phyloP scores from a whole-genome alignment of 495 filamentous ascomycete genomes.

The Xylaria longipes region DNA sequence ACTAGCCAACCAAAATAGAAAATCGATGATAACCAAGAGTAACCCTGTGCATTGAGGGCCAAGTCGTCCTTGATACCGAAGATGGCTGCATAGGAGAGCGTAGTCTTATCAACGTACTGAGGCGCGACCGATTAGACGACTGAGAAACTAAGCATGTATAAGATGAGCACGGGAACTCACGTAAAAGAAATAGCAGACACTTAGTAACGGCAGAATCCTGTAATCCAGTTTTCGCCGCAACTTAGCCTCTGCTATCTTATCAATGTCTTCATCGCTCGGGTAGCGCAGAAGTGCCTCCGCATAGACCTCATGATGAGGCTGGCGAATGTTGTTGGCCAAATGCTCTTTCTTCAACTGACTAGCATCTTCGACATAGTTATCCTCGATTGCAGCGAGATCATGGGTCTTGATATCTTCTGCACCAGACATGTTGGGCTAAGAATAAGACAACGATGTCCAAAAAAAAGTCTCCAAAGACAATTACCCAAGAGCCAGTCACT shows the following conservation, averaged over 20 bases:
- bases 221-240: constrained; percentile 51
- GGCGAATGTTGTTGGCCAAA: neutral
- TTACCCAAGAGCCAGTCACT: neutral
- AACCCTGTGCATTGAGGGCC: constrained; percentile 36
- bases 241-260: constrained; percentile 39
- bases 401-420: neutral
- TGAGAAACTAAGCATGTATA: neutral
- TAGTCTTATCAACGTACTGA: constrained; percentile 46
- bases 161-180: neutral
- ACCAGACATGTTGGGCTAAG: neutral
- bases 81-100: constrained; percentile 43
- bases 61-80: constrained; percentile 42
- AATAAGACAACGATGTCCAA: neutral
- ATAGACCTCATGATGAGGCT: constrained; percentile 23
- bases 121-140: constrained; percentile 37
- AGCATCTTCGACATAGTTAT: neutral
- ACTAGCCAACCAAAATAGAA: constrained; percentile 41
- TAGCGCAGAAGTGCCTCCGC: constrained; percentile 29
- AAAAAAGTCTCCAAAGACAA: neutral
- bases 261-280: constrained; percentile 27
- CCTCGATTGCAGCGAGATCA: neutral
- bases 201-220: constrained; percentile 52
- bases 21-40: constrained; percentile 38
- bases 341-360: neutral
- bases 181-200: constrained; percentile 23